Base-by-base conservation (phyloP, 257 asterid species). In the Scutellaria galericulata region DNA sequence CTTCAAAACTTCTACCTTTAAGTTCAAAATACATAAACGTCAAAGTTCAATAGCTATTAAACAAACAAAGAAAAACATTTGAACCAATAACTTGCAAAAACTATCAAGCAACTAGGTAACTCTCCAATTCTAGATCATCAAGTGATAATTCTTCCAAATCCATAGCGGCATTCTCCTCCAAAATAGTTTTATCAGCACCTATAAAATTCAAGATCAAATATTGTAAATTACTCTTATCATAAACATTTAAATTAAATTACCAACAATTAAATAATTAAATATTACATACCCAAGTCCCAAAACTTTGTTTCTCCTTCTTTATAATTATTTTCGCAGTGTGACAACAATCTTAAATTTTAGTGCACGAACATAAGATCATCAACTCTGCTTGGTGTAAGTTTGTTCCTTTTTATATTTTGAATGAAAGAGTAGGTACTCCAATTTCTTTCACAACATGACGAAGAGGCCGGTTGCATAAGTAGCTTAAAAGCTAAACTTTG, bases 291-390 rank as follows among this genome's bases (percentile, higher is more conserved):
- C 3, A 42, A 44, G 54, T 63, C 53, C 54, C 68, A 41, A 18
- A 4, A 18, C 2, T 18, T 44, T 10, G 41, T 5, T 4, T 42
- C 12, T 18, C 41, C 0, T 18, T 18, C 54, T 18, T 18, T 63
- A 20, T 63, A 63, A 27, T 44, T 9, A 6, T 18, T 5, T 11
- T 44, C 6, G 0, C 44, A 18, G 7, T 18, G 10, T 42, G 68
- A 63, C 20, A 63, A 42, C 68, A 42, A 63, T 4, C 54, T 14
- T 5, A 63, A 10, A 44, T 63, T 63, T 40, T 20, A 63, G 5
- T 44, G 40, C 10, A 63, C 53, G 7, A 63, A 63, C n/a, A 63
- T 40, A 44, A 63, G 20, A 2, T 63, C 68, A 1, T 44, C 39
- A 18, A 11, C 14, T 2, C 39, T 18, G 7, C 18, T 18, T 63